Conservation (phyloP, 305 asterid species). For the Vinca major region DNA sequence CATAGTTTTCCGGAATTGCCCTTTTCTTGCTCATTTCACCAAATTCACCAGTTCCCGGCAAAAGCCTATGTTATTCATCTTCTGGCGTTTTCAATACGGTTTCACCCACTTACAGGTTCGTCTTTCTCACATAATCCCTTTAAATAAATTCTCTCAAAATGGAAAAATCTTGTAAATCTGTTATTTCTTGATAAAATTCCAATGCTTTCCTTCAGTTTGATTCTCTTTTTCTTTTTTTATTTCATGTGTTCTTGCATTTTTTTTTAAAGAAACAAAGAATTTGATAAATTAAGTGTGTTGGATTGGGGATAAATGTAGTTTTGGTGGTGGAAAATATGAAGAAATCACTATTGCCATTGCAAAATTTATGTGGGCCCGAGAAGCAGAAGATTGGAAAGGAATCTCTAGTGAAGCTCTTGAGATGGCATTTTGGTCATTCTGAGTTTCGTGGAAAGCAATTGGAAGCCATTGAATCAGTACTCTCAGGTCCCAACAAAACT, state of each 20-base stretch:
- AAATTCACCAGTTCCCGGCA: no score
- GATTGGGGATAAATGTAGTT: conserved; percentile 1
- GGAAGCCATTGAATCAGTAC: conserved; percentile 89
- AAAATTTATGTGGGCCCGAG: conserved; percentile 41
- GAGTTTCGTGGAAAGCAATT: conserved; percentile 78
- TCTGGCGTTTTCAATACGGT: no score
- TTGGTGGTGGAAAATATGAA: conserved; percentile 41
- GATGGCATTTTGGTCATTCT: conserved; percentile 94
- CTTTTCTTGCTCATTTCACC: no score
- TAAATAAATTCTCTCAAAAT: no score
- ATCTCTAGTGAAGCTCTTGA: conserved; percentile 69
- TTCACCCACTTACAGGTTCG: no score
- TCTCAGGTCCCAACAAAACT: conserved; percentile 51
- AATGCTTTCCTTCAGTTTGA: neutral
- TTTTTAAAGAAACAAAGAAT: neutral
- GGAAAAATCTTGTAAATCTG: no score
- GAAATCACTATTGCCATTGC: conserved; percentile 62
- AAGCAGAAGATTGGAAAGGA: conserved; percentile 57
- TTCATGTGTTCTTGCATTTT: neutral
- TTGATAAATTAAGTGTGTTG: neutral
- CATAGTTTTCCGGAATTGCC: no score
- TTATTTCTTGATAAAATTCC: neutral
- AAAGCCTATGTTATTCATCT: no score
- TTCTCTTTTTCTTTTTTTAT: neutral
- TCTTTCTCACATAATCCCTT: no score